Evolutionary conservation across 495 filamentous ascomycete genomes (phyloP), one percentile per base, ranked within the genome.

Genomic region (Neurospora tetraspora): DNA sequence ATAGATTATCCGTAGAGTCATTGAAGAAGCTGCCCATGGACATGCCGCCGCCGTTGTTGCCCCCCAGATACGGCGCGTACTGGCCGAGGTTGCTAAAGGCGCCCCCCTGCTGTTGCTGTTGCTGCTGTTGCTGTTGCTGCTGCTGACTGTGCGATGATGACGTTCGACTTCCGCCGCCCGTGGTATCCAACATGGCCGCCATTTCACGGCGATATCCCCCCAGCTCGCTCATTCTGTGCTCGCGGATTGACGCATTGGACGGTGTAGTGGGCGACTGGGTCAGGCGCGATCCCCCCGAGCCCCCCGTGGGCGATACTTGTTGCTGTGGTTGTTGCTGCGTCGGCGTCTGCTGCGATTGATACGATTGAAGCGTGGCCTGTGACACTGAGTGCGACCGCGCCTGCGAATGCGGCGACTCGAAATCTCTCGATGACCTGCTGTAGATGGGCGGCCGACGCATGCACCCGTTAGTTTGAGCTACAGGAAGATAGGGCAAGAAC

Each of bases 181-280:
- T 84, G 47, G 87, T 88, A 69, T 92, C 89, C 68, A 92, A 82
- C 34, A 90, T 89, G 68, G 89, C 87, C 53, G 53, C 53, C n/a
- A 93, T 86, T 72, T 92, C 90, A 78, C 90, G 89, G 73, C 90
- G 88, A 76, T 93, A 89, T 77, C 89, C 88, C 75, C 84, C 83
- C 73, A 91, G 84, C 71, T 89, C 87, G 77, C 80, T 85, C 83
- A 87, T 82, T 70, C 85, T 81, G 69, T 80, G 81, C 23, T 84
- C 85, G 78, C 84, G 83, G 34, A 82, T 74, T 71, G 86, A 84
- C 70, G 80, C 78, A 76, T 81, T 85, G 70, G 85, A 83, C 71
- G 82, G 77, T 61, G 78, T 81, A 65, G 85, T 78, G 14, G 86
- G 84, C 16, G 86, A 87, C 69, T 85, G 80, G 42, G 82, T 81